Conservation (phyloP, 371 early-diverging fungal species). For the Parasitella parasitica region DNA sequence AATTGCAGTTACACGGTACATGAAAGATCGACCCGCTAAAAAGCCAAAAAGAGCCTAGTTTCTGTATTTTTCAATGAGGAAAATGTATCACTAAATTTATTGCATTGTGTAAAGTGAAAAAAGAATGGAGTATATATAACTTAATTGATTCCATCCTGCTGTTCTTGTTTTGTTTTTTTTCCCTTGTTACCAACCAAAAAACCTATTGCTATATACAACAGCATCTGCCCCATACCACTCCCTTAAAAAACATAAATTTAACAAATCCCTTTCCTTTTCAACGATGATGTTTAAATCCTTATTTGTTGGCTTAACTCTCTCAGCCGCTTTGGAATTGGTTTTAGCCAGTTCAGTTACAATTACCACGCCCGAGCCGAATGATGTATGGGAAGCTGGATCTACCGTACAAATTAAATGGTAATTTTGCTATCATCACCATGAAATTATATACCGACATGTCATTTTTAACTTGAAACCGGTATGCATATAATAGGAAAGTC, state of each 20-base stretch:
- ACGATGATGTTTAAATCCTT: constrained; percentile 14
- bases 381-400: constrained; percentile 32
- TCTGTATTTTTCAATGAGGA: neutral
- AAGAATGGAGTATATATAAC: neutral
- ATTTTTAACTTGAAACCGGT: no score
- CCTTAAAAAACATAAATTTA: constrained; percentile 3
- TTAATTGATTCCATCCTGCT: neutral
- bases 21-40: constrained; percentile 6
- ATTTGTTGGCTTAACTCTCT: constrained; percentile 13
- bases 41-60: neutral
- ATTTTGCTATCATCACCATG: constrained; percentile 1
- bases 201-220: neutral
- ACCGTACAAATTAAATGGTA: constrained; percentile 43
- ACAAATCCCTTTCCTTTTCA: constrained; percentile 10
- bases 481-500: constrained; percentile 24
- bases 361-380: constrained; percentile 32
- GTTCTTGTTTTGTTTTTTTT: neutral
- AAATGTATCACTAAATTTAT: constrained; percentile 25
- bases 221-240: neutral
- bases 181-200: neutral
- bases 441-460: neutral
- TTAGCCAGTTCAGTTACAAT: constrained; percentile 28
- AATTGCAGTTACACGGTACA: constrained; percentile 6
- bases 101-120: constrained; percentile 4
- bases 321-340: constrained; percentile 17